phyloP scores from a whole-genome alignment of 1,284 basidiomycete species.

The Trichosporon ovoides region DNA sequence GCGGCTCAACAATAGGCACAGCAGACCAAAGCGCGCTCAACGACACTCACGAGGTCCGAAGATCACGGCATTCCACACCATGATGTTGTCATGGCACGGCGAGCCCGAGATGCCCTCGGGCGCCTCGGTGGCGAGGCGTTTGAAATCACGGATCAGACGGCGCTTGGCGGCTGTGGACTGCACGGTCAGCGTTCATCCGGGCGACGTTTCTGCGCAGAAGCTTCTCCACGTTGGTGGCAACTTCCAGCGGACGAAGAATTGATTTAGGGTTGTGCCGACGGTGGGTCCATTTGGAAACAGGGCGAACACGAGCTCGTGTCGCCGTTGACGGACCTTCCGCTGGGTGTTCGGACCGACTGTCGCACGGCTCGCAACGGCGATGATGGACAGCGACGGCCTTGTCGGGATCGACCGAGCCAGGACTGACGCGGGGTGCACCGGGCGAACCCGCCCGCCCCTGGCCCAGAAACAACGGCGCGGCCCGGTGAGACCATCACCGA shows the following conservation, averaged over 20 bases:
- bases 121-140: slow-evolving; percentile 86
- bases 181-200: not conserved
- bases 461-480: too few relatives aligned
- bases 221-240: not conserved
- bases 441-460: too few relatives aligned
- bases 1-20: not conserved
- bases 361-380: too few relatives aligned
- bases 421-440: too few relatives aligned
- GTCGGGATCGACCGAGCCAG: too few relatives aligned
- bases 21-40: not conserved
- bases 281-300: not conserved
- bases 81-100: slow-evolving; percentile 95
- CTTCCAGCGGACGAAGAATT: not conserved
- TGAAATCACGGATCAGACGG: slow-evolving; percentile 92
- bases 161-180: slow-evolving; percentile 81
- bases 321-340: too few relatives aligned
- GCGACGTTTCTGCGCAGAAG: not conserved
- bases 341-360: too few relatives aligned
- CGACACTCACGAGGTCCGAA: slow-evolving; percentile 80
- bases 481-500: too few relatives aligned
- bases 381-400: too few relatives aligned
- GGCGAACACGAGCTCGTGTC: too few relatives aligned
- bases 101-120: slow-evolving; percentile 94
- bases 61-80: slow-evolving; percentile 99
- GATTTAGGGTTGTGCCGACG: not conserved